Conservation (phyloP, 106 monocot species). For the Dendrobium chrysotoxum region DNA sequence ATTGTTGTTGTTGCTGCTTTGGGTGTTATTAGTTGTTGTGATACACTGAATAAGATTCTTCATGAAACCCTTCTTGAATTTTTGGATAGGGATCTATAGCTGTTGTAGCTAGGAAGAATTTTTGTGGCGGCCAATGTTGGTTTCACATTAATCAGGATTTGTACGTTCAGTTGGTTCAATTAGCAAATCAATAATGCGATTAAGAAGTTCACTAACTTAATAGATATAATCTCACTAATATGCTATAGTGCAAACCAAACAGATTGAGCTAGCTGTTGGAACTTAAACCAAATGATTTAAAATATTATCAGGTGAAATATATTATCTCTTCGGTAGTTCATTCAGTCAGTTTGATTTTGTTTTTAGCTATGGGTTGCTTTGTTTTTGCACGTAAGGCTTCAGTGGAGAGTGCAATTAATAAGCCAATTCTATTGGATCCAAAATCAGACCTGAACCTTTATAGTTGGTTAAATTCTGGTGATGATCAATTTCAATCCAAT, state of each 20-base stretch:
- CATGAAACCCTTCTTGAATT: background rate
- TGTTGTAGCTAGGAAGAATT: background rate
- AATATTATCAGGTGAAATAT: background rate
- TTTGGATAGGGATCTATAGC: background rate
- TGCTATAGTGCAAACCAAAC: background rate
- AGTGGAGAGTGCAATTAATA: background rate
- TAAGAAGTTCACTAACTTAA: background rate
- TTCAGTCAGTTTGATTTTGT: background rate
- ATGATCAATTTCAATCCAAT: background rate
- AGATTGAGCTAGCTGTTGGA: background rate
- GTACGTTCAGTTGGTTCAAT: background rate
- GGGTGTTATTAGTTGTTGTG: background rate
- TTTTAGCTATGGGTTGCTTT: background rate
- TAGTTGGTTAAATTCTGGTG: background rate
- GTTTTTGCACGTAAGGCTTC: background rate
- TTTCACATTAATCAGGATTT: background rate
- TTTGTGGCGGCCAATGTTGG: too few species aligned
- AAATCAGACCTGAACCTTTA: background rate
- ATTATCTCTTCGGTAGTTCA: background rate
- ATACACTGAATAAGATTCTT: background rate
- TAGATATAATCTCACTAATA: background rate
- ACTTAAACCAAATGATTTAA: background rate
- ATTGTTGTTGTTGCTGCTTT: background rate
- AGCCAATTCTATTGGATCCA: background rate
- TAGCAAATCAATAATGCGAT: background rate